A percentile compares a stretch with the other conserved stretches of the same genome.
phyloP scores from a whole-genome alignment of 2,329 filamentous ascomycete genomes.

The Chaetomium sp. region DNA sequence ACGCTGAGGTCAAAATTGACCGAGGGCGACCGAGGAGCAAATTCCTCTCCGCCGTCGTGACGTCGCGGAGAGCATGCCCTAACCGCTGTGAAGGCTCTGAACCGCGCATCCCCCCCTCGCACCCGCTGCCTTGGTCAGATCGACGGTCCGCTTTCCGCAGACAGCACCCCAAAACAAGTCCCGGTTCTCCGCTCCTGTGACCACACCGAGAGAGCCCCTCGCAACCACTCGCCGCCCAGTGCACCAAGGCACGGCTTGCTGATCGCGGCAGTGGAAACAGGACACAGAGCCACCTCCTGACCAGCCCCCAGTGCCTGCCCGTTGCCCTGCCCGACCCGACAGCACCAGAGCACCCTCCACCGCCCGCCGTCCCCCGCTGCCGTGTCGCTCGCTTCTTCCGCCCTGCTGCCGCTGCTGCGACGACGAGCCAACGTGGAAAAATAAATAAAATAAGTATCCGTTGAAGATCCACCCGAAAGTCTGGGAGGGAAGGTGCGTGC shows the following conservation, averaged over 20 bases:
- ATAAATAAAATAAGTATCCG: too few relatives aligned
- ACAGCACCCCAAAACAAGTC: slow-evolving; percentile 18
- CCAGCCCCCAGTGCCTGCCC: slow-evolving; percentile 9
- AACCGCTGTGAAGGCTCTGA: not conserved
- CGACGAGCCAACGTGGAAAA: too few relatives aligned
- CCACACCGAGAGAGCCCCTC: slow-evolving; percentile 14
- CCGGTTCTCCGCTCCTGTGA: slow-evolving; percentile 16
- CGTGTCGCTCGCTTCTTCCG: not conserved
- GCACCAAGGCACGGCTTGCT: slow-evolving; percentile 22
- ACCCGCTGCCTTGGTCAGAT: slow-evolving; percentile 11
- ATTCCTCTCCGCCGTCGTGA: not conserved
- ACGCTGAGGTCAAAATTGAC: too few relatives aligned
- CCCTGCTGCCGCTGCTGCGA: not conserved
- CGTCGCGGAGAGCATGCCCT: not conserved
- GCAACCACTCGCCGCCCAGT: slow-evolving; percentile 15
- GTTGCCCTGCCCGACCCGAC: not conserved
- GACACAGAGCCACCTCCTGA: slow-evolving; percentile 18
- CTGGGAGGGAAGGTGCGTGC: not conserved
- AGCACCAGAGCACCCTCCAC: not conserved
- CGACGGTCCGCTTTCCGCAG: slow-evolving; percentile 18
- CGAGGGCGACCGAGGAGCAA: too few relatives aligned
- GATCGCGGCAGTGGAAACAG: slow-evolving; percentile 23
- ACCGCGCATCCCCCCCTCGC: not conserved
- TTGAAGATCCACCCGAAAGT: not conserved
- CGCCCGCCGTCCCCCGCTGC: not conserved